Evolutionary conservation across 2,329 filamentous ascomycete genomes (phyloP).

Genomic region (Colletotrichum musae): DNA sequence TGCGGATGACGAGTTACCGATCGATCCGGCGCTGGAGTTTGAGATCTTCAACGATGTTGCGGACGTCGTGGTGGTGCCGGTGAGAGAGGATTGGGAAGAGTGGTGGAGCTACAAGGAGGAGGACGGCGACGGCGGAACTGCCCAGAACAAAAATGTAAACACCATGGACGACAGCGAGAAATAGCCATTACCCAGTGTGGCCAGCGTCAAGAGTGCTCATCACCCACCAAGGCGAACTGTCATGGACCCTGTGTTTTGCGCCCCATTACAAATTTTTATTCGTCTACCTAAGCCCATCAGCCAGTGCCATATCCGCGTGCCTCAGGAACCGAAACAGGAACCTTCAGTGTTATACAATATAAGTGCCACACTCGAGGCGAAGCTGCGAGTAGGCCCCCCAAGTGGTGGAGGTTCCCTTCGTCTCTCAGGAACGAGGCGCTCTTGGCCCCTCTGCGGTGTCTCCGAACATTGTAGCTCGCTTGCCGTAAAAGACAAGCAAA

Average conservation of each 20-base stretch:
- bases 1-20: background rate
- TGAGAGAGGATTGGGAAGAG: background rate
- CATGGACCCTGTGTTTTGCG: background rate
- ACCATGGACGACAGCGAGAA: background rate
- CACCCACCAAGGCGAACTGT: no score
- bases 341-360: constrained; percentile 39
- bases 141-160: background rate
- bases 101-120: background rate
- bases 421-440: constrained; percentile 21
- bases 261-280: constrained; percentile 42
- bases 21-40: constrained; percentile 1
- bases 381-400: constrained; percentile 20
- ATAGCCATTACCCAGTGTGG: no score
- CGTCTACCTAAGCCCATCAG: constrained; percentile 43
- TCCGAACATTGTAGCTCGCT: constrained; percentile 18
- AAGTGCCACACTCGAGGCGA: constrained; percentile 31
- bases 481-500: constrained; percentile 9
- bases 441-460: constrained; percentile 16
- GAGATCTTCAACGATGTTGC: background rate
- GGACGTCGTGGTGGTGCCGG: background rate
- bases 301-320: constrained; percentile 38
- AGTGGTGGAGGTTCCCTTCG: constrained; percentile 13
- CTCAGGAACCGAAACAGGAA: constrained; percentile 39
- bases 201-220: no score
- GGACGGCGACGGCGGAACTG: background rate